A percentile compares a stretch with the other conserved stretches of the same genome.
Conservation (phyloP, 2,329 filamentous ascomycete species). For the Coniella vitis region DNA sequence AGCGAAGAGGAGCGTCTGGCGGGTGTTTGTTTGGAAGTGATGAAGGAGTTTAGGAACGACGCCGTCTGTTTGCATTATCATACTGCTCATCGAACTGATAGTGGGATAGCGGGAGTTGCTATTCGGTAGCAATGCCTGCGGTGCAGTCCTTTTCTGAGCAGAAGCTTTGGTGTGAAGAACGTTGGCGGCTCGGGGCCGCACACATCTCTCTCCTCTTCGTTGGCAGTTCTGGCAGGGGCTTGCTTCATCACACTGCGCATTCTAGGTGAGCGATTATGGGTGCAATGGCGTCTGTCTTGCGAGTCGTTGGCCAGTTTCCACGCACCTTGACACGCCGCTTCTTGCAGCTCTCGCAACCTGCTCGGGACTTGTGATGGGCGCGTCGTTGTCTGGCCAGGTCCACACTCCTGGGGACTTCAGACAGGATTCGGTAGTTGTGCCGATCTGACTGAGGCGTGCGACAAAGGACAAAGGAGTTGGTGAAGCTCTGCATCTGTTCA, state of each 20-base stretch:
- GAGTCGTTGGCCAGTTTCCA: neutral
- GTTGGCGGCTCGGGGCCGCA: neutral
- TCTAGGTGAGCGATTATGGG: too few species aligned
- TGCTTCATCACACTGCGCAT: conserved; percentile 19
- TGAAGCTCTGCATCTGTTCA: neutral
- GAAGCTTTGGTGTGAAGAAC: too few species aligned
- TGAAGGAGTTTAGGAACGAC: conserved; percentile 20
- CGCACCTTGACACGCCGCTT: conserved; percentile 21
- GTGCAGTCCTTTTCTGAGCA: too few species aligned
- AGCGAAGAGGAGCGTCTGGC: conserved; percentile 17
- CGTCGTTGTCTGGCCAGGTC: conserved; percentile 16
- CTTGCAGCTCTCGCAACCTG: conserved; percentile 20
- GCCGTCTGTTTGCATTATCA: conserved; percentile 13
- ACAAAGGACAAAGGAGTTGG: neutral
- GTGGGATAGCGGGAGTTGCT: neutral
- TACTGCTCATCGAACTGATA: neutral
- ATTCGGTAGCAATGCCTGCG: neutral
- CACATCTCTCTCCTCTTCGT: conserved; percentile 18
- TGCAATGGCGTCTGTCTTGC: neutral
- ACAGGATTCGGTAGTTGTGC: neutral
- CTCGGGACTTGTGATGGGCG: conserved; percentile 19
- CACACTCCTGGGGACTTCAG: neutral
- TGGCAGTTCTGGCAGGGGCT: conserved; percentile 18
- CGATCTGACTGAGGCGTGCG: neutral
- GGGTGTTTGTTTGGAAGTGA: conserved; percentile 20